These are phyloP conservation scores for Penicillium hordei DNA, from an alignment of 2,329 filamentous ascomycete species.

Conservation along the genomic window DNA sequence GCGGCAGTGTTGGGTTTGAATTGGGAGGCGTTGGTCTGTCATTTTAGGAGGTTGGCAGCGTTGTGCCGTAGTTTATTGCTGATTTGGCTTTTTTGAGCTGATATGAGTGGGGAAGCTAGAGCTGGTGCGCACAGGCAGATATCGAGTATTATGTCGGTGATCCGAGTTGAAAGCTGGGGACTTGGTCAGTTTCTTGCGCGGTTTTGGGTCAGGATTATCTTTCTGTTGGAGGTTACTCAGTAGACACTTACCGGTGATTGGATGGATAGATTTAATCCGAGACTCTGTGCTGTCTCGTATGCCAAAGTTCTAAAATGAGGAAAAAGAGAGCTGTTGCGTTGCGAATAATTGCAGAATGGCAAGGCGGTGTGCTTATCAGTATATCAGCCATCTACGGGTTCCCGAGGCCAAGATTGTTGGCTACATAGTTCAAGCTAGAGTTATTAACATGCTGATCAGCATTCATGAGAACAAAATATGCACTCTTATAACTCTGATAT, in stretches of 20 bases:
- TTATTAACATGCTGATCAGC: not conserved
- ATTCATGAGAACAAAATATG: not conserved
- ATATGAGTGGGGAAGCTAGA: not conserved
- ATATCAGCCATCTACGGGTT: not conserved
- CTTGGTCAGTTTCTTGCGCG: not conserved
- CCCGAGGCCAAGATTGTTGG: not conserved
- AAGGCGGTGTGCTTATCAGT: constrained; percentile 12
- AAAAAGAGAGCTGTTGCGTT: constrained; percentile 6
- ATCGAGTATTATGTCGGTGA: not conserved
- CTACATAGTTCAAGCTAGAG: not conserved
- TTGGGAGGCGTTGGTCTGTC: constrained; percentile 24
- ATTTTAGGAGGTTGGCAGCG: not conserved
- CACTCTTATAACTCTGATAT: not conserved
- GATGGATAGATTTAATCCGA: not conserved
- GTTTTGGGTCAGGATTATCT: not conserved
- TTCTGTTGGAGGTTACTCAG: not conserved
- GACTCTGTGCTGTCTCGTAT: not conserved
- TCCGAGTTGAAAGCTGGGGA: not conserved
- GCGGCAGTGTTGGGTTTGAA: constrained; percentile 60
- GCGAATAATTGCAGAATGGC: not conserved
- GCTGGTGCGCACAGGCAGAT: not conserved
- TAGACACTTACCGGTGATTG: not conserved
- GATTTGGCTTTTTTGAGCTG: not conserved
- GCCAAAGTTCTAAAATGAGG: not conserved
- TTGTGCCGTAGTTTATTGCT: not conserved